These are phyloP conservation scores for Scytalidium sp. DNA, from an alignment of 2,329 filamentous ascomycete species.

Conservation along the genomic window DNA sequence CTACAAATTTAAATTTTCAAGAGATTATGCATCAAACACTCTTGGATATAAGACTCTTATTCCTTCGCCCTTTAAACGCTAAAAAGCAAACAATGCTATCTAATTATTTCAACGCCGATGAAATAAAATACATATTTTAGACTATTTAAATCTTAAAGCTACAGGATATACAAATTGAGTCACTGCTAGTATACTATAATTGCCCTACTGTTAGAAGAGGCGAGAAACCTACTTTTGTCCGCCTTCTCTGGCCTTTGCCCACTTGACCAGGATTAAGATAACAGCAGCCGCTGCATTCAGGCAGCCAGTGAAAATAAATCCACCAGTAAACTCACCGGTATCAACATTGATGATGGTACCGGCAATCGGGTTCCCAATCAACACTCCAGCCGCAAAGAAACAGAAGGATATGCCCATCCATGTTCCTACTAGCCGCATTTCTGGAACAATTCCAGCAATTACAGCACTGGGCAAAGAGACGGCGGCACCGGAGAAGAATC, in stretches of 20 bases:
- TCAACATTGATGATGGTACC: slow-evolving; percentile 8
- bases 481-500: slow-evolving; percentile 53
- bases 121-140: too few relatives aligned
- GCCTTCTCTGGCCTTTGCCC: not conserved
- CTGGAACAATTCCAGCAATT: slow-evolving; percentile 5
- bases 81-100: too few relatives aligned
- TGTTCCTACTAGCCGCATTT: slow-evolving; percentile 10
- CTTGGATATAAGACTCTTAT: too few relatives aligned
- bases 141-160: too few relatives aligned
- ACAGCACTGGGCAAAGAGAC: slow-evolving; percentile 19
- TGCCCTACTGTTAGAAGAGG: too few relatives aligned
- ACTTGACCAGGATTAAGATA: not conserved
- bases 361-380: slow-evolving; percentile 12
- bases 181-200: too few relatives aligned
- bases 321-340: not conserved
- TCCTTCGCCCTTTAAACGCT: too few relatives aligned
- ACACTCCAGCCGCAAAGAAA: slow-evolving; percentile 4
- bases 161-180: too few relatives aligned
- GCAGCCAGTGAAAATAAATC: not conserved
- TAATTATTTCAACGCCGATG: too few relatives aligned
- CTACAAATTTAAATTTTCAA: too few relatives aligned
- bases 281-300: not conserved
- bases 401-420: slow-evolving; percentile 8
- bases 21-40: too few relatives aligned
- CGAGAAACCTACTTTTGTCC: not conserved